These are phyloP conservation scores for Mortierella sp. DNA, from an alignment of 371 early-diverging fungal genomes.

Conservation along the genomic window DNA sequence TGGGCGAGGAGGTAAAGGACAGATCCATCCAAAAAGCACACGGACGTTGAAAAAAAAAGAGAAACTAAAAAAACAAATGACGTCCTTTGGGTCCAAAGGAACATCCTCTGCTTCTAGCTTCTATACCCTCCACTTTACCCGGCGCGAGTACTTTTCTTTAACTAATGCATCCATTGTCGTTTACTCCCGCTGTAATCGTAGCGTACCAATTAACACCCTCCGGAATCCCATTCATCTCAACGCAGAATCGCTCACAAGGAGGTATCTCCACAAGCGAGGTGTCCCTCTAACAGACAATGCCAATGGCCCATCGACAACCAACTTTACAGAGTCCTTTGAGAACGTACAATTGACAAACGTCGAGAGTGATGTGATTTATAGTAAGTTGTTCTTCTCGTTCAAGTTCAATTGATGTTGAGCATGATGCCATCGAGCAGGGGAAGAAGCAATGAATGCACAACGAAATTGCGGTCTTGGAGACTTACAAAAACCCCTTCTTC, in stretches of 20 bases:
- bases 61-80: neutral
- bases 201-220: conserved; percentile 15
- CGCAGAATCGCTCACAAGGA: conserved; percentile 30
- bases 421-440: neutral
- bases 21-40: neutral
- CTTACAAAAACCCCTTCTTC: neutral
- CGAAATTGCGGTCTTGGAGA: neutral
- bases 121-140: neutral
- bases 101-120: neutral
- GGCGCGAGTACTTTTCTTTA: neutral
- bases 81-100: neutral
- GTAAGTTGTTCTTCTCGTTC: conserved; percentile 17
- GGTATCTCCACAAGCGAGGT: conserved; percentile 37
- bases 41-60: neutral
- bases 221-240: conserved; percentile 18
- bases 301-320: neutral
- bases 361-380: conserved; percentile 36
- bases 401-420: neutral
- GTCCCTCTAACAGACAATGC: neutral
- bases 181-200: neutral
- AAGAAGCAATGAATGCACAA: neutral
- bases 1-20: neutral
- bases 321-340: neutral
- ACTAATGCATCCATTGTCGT: neutral
- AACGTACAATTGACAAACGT: conserved; percentile 23